A percentile compares a stretch with the other conserved stretches of the same genome.
phyloP scores from a whole-genome alignment of 306 rosid species.

The Prunus armeniaca region DNA sequence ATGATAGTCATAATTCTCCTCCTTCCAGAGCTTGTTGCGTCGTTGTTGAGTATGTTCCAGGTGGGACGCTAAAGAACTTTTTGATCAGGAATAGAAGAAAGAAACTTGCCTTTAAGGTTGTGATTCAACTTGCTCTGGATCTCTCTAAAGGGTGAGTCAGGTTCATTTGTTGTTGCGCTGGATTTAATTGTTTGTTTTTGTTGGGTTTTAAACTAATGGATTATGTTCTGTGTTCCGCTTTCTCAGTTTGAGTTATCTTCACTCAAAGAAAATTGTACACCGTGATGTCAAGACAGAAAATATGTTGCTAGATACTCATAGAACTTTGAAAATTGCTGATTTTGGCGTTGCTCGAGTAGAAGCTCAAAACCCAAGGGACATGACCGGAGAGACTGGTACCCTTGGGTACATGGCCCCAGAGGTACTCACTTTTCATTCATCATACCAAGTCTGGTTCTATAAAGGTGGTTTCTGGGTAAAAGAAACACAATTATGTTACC shows the following conservation, averaged over 20 bases:
- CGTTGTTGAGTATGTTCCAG: slow-evolving; percentile 80
- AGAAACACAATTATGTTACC: background rate
- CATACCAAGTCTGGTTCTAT: background rate
- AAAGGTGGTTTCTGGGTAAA: background rate
- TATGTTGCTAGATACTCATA: slow-evolving; percentile 53
- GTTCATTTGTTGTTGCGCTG: background rate
- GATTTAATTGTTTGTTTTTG: background rate
- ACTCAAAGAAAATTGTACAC: slow-evolving; percentile 77
- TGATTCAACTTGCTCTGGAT: slow-evolving; percentile 84
- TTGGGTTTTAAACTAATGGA: background rate
- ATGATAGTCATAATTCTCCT: slow-evolving; percentile 33
- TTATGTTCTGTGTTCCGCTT: slow-evolving; percentile 3
- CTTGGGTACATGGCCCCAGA: slow-evolving; percentile 96
- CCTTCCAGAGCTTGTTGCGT: slow-evolving; percentile 84
- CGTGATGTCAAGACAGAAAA: slow-evolving; percentile 84
- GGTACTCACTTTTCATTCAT: slow-evolving; percentile 36
- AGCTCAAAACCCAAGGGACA: slow-evolving; percentile 75
- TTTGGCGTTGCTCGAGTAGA: slow-evolving; percentile 95
- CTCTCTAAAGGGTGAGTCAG: slow-evolving; percentile 72
- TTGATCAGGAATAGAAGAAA: slow-evolving; percentile 57
- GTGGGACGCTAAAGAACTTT: slow-evolving; percentile 77
- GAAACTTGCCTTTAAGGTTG: slow-evolving; percentile 70
- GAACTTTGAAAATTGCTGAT: slow-evolving; percentile 77
- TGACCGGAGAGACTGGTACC: slow-evolving; percentile 98
- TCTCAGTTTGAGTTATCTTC: slow-evolving; percentile 74